Evolutionary conservation across 2,329 filamentous ascomycete species (phyloP).

Genomic region (Ophiostoma perfectum): DNA sequence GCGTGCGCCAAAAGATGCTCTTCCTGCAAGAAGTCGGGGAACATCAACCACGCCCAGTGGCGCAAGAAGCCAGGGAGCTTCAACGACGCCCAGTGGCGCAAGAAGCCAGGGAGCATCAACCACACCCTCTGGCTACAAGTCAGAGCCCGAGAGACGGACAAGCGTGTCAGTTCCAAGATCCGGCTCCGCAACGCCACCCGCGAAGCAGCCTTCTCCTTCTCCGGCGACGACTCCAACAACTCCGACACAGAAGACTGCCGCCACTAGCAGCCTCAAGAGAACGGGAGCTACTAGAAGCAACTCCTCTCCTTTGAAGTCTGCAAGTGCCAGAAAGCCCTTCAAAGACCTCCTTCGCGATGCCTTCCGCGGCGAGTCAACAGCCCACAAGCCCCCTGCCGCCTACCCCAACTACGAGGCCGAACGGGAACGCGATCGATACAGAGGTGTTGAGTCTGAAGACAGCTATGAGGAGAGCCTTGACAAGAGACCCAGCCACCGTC

Average conservation of each 20-base stretch:
- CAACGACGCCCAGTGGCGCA: not conserved
- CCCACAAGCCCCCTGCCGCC: slow-evolving; percentile 40
- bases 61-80: slow-evolving; percentile 13
- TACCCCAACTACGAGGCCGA: slow-evolving; percentile 41
- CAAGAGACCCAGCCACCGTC: slow-evolving; percentile 24
- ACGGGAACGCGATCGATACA: slow-evolving; percentile 24
- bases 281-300: slow-evolving; percentile 50
- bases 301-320: slow-evolving; percentile 45
- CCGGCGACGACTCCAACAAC: slow-evolving; percentile 26
- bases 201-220: slow-evolving; percentile 10
- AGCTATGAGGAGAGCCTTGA: slow-evolving; percentile 28
- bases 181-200: not conserved
- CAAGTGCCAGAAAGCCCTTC: slow-evolving; percentile 44
- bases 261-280: slow-evolving; percentile 43
- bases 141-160: not conserved
- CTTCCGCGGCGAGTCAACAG: slow-evolving; percentile 55
- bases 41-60: not conserved
- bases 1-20: slow-evolving; percentile 20
- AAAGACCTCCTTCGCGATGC: slow-evolving; percentile 57
- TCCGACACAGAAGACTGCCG: slow-evolving; percentile 27
- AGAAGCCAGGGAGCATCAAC: slow-evolving; percentile 15
- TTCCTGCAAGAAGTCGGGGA: not conserved
- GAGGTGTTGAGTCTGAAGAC: slow-evolving; percentile 2
- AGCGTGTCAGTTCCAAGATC: not conserved
- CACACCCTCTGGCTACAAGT: slow-evolving; percentile 4